These are phyloP conservation scores for Nothophoma quercina DNA, from an alignment of 2,329 filamentous ascomycete genomes.

Conservation along the genomic window DNA sequence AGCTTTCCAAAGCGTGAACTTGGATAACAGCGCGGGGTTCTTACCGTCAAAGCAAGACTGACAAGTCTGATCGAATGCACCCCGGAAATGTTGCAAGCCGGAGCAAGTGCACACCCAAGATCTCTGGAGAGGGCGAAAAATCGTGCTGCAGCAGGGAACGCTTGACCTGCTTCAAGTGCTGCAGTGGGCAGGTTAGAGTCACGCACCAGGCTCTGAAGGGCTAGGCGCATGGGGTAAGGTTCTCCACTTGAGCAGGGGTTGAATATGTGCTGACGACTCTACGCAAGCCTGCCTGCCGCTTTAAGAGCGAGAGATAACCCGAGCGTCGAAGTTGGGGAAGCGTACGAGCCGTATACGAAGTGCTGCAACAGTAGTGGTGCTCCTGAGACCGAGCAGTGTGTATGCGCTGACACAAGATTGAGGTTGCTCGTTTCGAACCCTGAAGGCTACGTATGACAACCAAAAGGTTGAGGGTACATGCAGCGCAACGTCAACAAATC, in stretches of 20 bases:
- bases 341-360: conserved; percentile 1
- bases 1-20: conserved; percentile 10
- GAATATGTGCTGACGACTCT: conserved; percentile 11
- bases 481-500: conserved; percentile 15
- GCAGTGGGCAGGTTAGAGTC: conserved; percentile 14
- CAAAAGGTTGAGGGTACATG: conserved; percentile 1
- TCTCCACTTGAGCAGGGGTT: conserved; percentile 13
- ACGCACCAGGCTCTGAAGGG: background rate
- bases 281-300: conserved; percentile 18
- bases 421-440: conserved; percentile 3
- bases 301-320: conserved; percentile 16
- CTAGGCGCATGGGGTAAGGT: conserved; percentile 6
- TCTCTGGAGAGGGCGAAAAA: conserved; percentile 22
- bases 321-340: conserved; percentile 3
- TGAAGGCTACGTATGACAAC: conserved; percentile 7
- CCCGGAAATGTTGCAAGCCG: conserved; percentile 9
- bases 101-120: conserved; percentile 21
- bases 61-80: conserved; percentile 8
- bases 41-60: conserved; percentile 8
- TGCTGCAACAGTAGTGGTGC: conserved; percentile 1
- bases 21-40: conserved; percentile 17
- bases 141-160: conserved; percentile 20
- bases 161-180: conserved; percentile 21
- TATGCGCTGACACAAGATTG: conserved; percentile 1
- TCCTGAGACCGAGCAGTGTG: background rate